A percentile compares a stretch with the other conserved stretches of the same genome.
phyloP scores from a whole-genome alignment of 2,329 filamentous ascomycete genomes.

The Pseudogymnoascus sp. region DNA sequence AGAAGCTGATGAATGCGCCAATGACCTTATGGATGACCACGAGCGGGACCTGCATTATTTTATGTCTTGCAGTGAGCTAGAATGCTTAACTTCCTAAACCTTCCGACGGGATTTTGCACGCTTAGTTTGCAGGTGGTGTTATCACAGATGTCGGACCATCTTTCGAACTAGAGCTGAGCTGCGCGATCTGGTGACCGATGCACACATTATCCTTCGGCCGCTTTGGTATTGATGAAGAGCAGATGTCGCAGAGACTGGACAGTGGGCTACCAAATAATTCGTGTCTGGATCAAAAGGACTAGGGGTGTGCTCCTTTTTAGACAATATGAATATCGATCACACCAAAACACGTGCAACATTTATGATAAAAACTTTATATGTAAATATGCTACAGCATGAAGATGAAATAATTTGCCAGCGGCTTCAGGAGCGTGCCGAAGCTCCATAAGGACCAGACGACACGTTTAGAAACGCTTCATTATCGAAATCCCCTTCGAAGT shows the following conservation, averaged over 20 bases:
- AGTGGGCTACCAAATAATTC: background rate
- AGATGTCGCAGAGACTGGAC: too few species aligned
- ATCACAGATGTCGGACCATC: too few species aligned
- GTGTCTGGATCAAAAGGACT: background rate
- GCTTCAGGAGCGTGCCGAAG: too few species aligned
- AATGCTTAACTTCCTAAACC: background rate
- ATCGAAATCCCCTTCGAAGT: background rate
- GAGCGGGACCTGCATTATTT: background rate
- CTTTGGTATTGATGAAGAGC: too few species aligned
- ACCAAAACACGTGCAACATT: background rate
- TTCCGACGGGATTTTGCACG: background rate
- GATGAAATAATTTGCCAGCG: too few species aligned
- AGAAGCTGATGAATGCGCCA: slow-evolving; percentile 28
- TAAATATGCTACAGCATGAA: background rate
- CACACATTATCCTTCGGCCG: too few species aligned
- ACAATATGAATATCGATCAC: background rate
- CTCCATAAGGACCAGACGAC: background rate
- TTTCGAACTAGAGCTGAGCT: background rate
- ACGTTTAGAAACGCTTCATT: background rate
- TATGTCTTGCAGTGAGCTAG: background rate
- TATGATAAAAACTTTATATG: background rate
- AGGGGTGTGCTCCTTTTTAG: background rate
- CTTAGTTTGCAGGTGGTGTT: background rate
- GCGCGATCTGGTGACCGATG: background rate
- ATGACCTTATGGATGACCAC: slow-evolving; percentile 26